Evolutionary conservation across 805 yeast species (phyloP).

Genomic region (Lachancea fermentati): DNA sequence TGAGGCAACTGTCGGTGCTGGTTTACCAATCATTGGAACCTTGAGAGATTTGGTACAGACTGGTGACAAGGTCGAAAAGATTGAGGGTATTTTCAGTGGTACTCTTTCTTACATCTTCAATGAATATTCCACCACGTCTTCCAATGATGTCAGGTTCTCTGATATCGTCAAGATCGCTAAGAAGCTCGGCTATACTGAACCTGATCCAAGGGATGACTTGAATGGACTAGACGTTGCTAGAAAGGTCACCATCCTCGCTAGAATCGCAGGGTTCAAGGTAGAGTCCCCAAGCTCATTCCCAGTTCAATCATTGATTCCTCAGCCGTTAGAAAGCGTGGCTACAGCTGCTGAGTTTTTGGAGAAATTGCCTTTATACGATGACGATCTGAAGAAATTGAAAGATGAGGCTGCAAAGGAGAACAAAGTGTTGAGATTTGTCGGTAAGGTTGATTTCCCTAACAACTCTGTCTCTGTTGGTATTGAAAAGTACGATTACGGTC

Average conservation of each 20-base stretch:
- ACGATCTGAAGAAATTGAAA: conserved; percentile 69
- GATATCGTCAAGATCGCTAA: conserved; percentile 88
- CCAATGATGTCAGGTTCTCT: conserved; percentile 68
- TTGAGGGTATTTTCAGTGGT: conserved; percentile 96
- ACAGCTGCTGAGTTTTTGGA: conserved; percentile 74
- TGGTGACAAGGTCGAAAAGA: conserved; percentile 85
- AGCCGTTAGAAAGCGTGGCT: conserved; percentile 65
- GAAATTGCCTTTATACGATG: conserved; percentile 78
- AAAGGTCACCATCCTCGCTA: conserved; percentile 92
- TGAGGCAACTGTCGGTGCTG: conserved; percentile 99
- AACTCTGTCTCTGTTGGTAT: conserved; percentile 78
- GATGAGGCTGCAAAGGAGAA: conserved; percentile 74
- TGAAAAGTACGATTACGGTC: conserved; percentile 78
- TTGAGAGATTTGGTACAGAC: conserved; percentile 83
- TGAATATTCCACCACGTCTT: conserved; percentile 70
- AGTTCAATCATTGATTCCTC: conserved; percentile 89
- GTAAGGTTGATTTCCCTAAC: conserved; percentile 73
- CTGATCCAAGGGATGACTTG: conserved; percentile 98
- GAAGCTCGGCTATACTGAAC: conserved; percentile 92
- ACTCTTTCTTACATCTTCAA: conserved; percentile 93
- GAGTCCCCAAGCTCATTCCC: conserved; percentile 90
- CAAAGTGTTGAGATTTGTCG: conserved; percentile 91
- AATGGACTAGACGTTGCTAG: conserved; percentile 98
- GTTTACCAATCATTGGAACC: conserved; percentile 87
- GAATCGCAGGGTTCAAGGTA: conserved; percentile 81